Conservation (phyloP, 805 yeast genomes). For the Torulaspora maleeae region DNA sequence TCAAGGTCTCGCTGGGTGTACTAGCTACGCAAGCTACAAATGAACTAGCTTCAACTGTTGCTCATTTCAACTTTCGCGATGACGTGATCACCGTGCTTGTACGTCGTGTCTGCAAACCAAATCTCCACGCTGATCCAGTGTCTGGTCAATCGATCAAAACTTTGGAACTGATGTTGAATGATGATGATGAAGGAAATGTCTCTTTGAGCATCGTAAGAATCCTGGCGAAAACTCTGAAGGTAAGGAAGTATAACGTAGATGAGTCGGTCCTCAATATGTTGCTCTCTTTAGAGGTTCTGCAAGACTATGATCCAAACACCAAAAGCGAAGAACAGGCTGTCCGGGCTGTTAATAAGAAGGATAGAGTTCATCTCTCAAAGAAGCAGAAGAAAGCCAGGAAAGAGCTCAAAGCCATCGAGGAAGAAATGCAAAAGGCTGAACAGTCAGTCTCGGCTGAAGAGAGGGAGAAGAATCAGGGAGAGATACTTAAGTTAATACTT, state of each 20-base stretch:
- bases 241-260: constrained; percentile 74
- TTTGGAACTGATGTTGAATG: constrained; percentile 63
- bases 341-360: constrained; percentile 63
- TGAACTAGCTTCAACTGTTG: constrained; percentile 61
- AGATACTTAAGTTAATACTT: constrained; percentile 68
- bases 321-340: constrained; percentile 43
- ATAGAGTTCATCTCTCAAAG: constrained; percentile 86
- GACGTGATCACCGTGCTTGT: constrained; percentile 66
- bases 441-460: constrained; percentile 82
- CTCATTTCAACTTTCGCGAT: constrained; percentile 76
- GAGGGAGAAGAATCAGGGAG: constrained; percentile 79
- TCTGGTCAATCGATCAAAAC: constrained; percentile 59
- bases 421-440: constrained; percentile 84
- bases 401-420: constrained; percentile 81
- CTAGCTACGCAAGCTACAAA: constrained; percentile 74
- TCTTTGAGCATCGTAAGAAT: constrained; percentile 69
- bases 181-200: constrained; percentile 79
- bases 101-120: constrained; percentile 63
- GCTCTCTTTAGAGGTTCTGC: constrained; percentile 58
- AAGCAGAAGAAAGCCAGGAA: constrained; percentile 83
- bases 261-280: constrained; percentile 74
- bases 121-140: constrained; percentile 39
- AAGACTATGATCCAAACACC: constrained; percentile 68
- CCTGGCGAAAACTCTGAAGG: constrained; percentile 63
- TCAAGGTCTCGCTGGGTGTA: constrained; percentile 41